Evolutionary conservation across 371 early-diverging fungal species (phyloP), one percentile per base, ranked within the genome.

Genomic region (Choanephora cucurbitarum): DNA sequence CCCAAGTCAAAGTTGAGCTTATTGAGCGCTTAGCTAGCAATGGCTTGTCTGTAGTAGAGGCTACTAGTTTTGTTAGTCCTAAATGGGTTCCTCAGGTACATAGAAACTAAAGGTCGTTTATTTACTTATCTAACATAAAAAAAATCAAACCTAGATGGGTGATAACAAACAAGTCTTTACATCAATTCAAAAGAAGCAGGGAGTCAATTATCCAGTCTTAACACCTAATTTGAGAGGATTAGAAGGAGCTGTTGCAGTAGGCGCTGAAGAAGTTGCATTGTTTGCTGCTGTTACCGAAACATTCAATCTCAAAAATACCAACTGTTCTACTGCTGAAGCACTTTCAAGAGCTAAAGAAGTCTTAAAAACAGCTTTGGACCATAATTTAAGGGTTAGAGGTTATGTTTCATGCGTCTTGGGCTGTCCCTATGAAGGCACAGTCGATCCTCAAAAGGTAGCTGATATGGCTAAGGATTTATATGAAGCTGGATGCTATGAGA

Each of bases 401-500:
- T 97, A 97, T 63, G 90, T 96, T 10, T 92, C 92, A 0, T 92
- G 92, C 60, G 96, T 96, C 4, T 79, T 95, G 15, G 97, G 96
- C 5, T 98, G 98, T 57, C 98, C 98, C 11, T 98, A 96, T 66
- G 93, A 95, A 64, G 96, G 96, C 4, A 61, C 66, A 8, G 79
- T 97, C 3, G 67, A 73, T 1, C 90, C 96, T 0, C 62, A 66
- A 39, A 83, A 74, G 10, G 96, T 93, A 1, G 93, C 92, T 4
- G 67, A 73, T 9, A 87, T 96, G 17, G 78, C 95, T 8, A 79
- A 88, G 53, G 77, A 79, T 31, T 66, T 96, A 60, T 70, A 82
- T 21, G 92, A 92, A 11, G 86, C 95, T 84, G 98, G 98, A 14
- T 98, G 98, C 77, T 96, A 96, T 68, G 98, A 98, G 67, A 93